A percentile compares a stretch with the other conserved stretches of the same genome.
Conservation (phyloP, 768 basidiomycete genomes). For the Gelatoporia subvermispora region DNA sequence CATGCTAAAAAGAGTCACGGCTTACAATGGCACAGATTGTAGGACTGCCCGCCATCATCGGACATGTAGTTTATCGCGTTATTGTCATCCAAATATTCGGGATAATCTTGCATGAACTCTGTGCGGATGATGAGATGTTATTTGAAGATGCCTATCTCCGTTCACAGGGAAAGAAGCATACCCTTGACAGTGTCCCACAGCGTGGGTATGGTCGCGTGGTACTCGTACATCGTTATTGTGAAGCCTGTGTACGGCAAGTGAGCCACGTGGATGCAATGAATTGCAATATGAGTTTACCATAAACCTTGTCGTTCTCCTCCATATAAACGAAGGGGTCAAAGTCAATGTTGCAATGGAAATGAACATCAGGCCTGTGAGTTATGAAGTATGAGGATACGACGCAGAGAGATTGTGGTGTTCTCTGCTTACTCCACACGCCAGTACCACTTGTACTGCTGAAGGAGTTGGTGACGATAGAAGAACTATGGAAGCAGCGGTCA, state of each 20-base stretch:
- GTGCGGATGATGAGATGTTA: background rate
- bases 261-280: slow-evolving; percentile 1
- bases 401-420: background rate
- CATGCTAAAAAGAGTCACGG: background rate
- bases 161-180: slow-evolving; percentile 12
- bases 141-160: slow-evolving; percentile 25
- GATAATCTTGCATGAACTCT: slow-evolving; percentile 54
- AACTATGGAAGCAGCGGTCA: slow-evolving; percentile 5
- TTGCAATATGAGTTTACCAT: slow-evolving; percentile 59
- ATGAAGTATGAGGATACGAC: slow-evolving; percentile 35
- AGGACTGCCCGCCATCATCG: slow-evolving; percentile 58
- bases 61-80: slow-evolving; percentile 65
- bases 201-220: slow-evolving; percentile 55
- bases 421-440: slow-evolving; percentile 63
- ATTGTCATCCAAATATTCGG: slow-evolving; percentile 48
- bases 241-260: slow-evolving; percentile 35
- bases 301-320: slow-evolving; percentile 64
- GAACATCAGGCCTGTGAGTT: slow-evolving; percentile 63
- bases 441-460: slow-evolving; percentile 66
- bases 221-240: slow-evolving; percentile 63
- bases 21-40: slow-evolving; percentile 62
- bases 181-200: slow-evolving; percentile 63
- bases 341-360: slow-evolving; percentile 68
- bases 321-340: slow-evolving; percentile 69
- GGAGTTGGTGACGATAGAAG: slow-evolving; percentile 65